Evolutionary conservation across 331 rosid genomes (phyloP), one percentile per base, ranked within the genome.

Genomic region (Malus hybrid): DNA sequence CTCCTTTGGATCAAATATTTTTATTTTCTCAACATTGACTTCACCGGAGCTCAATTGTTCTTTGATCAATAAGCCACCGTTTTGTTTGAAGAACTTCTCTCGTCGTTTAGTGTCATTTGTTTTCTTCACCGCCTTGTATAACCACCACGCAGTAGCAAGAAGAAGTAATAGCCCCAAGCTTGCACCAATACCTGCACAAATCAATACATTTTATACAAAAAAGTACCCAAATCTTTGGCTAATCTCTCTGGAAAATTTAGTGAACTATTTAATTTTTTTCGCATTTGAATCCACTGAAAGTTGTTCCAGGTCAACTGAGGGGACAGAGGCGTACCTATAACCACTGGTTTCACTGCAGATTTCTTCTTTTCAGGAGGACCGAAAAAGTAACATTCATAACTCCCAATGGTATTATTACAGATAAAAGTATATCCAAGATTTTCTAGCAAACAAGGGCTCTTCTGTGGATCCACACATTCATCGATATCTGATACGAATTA

Each of bases 61-160:
- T 60, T 79, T 3, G 13, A 73, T 15, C 6, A 79, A n/a, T 15
- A 73, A 55, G 22, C 82, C 78, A 34, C 82, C 75, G 29, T 73
- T 79, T 19, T 70, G 74, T 36, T 46, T 58, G 62, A 79, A 73
- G 16, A 57, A 57, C 53, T 66, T 73, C 46, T 67, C 29, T 62
- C 60, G 66, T 18, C 70, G 57, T 20, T 46, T 62, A 2, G 18
- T 48, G 12, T 22, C 33, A 20, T 36, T 74, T 29, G 74, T 65
- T 75, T 58, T 79, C 68, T 36, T 71, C 3, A 71, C 19, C 6
- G 46, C 10, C 12, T 34, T 71, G 65, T 56, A 12, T 7, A 3
- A 36, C 32, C 36, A 6, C 81, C 76, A 71, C 4, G 8, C 44
- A 10, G 36, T 1, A 22, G 28, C 7, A 5, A 20, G 24, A 15